Evolutionary conservation across 768 basidiomycete species (phyloP).

Genomic region (Suillus paluster): DNA sequence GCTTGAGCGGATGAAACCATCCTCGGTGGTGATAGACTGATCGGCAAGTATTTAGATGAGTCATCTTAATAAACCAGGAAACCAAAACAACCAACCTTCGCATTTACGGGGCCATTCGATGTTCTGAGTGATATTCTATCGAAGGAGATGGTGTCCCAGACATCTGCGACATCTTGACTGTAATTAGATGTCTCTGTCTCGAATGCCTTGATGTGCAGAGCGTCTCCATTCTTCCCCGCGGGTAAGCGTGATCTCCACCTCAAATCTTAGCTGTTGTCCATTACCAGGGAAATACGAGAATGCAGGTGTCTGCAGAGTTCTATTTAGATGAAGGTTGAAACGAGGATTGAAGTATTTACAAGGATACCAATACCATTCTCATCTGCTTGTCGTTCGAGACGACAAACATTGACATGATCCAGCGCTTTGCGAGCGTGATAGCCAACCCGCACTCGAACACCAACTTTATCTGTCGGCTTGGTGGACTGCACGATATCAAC

Average conservation of each 20-base stretch:
- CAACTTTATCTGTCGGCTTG: slow-evolving; percentile 29
- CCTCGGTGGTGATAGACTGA: slow-evolving; percentile 38
- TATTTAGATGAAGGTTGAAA: background rate
- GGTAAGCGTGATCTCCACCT: slow-evolving; percentile 45
- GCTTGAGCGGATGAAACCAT: slow-evolving; percentile 37
- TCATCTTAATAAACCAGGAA: background rate
- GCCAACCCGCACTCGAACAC: slow-evolving; percentile 33
- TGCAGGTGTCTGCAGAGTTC: slow-evolving; percentile 36
- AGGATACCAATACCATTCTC: slow-evolving; percentile 39
- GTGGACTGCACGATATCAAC: slow-evolving; percentile 36
- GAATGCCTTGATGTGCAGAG: slow-evolving; percentile 44
- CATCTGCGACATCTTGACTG: slow-evolving; percentile 39
- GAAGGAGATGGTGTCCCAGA: slow-evolving; percentile 42
- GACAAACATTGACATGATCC: slow-evolving; percentile 33
- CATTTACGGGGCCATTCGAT: slow-evolving; percentile 38
- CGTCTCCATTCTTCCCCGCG: slow-evolving; percentile 19
- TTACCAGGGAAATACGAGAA: slow-evolving; percentile 12
- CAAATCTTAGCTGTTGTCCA: slow-evolving; percentile 34
- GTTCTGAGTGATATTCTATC: slow-evolving; percentile 39
- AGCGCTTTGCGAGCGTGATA: slow-evolving; percentile 23
- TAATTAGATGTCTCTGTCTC: slow-evolving; percentile 48
- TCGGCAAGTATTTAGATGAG: slow-evolving; percentile 7
- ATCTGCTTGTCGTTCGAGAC: slow-evolving; percentile 25
- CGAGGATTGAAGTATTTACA: slow-evolving; percentile 23
- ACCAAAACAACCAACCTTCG: slow-evolving; percentile 32